These are phyloP conservation scores for Postia placenta DNA, from an alignment of 768 basidiomycete species.

Conservation along the genomic window DNA sequence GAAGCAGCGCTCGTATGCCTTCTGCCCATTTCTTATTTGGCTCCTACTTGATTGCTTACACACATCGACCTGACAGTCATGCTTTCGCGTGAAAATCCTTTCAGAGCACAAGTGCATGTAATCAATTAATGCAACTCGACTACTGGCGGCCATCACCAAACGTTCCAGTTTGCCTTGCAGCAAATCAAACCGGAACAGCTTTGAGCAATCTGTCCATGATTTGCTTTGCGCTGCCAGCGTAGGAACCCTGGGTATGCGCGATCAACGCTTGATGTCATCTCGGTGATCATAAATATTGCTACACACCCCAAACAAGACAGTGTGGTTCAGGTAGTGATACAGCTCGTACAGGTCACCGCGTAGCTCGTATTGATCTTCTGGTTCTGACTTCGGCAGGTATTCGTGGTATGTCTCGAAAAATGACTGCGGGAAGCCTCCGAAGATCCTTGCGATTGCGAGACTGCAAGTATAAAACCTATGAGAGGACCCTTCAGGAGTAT, in stretches of 20 bases:
- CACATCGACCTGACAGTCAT: too few relatives aligned
- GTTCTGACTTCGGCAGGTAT: conserved; percentile 56
- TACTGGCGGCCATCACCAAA: too few relatives aligned
- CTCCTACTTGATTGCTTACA: too few relatives aligned
- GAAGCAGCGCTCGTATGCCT: too few relatives aligned
- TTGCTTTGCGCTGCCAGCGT: conserved; percentile 45
- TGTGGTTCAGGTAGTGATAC: conserved; percentile 81
- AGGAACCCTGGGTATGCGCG: conserved; percentile 31
- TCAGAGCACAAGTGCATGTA: too few relatives aligned
- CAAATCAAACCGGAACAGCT: conserved; percentile 22
- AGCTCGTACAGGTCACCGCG: conserved; percentile 69
- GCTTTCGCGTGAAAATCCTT: too few relatives aligned
- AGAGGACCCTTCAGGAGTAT: conserved; percentile 6
- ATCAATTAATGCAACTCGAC: too few relatives aligned
- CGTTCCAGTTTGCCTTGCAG: too few relatives aligned
- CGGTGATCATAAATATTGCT: not conserved
- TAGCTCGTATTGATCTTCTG: conserved; percentile 56
- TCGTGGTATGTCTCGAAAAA: conserved; percentile 67
- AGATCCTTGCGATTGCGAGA: conserved; percentile 72
- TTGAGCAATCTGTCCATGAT: conserved; percentile 41
- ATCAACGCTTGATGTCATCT: conserved; percentile 1
- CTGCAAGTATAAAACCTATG: conserved; percentile 19
- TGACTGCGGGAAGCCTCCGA: conserved; percentile 61
- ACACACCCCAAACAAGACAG: conserved; percentile 71
- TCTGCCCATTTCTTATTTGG: too few relatives aligned